Evolutionary conservation across 192 early-diverging fungal genomes (phyloP).

Genomic region (Coemansia aciculifera): DNA sequence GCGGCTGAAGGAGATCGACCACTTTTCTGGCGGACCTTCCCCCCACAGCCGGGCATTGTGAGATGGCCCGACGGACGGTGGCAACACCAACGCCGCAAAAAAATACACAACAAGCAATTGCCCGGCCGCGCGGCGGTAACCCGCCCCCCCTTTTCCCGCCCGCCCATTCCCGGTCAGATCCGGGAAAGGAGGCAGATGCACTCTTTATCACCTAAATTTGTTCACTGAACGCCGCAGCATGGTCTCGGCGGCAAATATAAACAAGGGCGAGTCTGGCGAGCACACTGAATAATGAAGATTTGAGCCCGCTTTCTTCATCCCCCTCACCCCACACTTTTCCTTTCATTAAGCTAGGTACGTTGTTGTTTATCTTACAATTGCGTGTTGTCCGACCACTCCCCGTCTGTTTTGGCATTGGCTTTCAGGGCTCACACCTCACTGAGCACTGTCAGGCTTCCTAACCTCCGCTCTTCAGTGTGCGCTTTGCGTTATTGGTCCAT

Average conservation of each 20-base stretch:
- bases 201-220: background rate
- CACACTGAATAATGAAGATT: background rate
- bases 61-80: background rate
- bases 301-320: background rate
- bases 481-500: background rate
- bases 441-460: background rate
- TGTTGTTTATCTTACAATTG: background rate
- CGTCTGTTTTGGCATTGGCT: background rate
- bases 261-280: background rate
- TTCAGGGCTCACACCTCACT: background rate
- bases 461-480: background rate
- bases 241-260: background rate
- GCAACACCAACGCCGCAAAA: background rate
- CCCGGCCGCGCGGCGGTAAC: slow-evolving; percentile 10
- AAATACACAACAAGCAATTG: background rate
- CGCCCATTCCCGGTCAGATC: background rate
- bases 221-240: background rate
- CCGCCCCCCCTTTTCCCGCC: background rate
- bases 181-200: background rate
- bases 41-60: background rate
- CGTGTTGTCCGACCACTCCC: background rate
- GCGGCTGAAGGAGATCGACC: background rate
- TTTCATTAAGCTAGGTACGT: background rate
- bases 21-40: background rate
- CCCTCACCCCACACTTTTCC: background rate